These are phyloP conservation scores for Diplodia seriata DNA, from an alignment of 2,329 filamentous ascomycete genomes.

Conservation along the genomic window DNA sequence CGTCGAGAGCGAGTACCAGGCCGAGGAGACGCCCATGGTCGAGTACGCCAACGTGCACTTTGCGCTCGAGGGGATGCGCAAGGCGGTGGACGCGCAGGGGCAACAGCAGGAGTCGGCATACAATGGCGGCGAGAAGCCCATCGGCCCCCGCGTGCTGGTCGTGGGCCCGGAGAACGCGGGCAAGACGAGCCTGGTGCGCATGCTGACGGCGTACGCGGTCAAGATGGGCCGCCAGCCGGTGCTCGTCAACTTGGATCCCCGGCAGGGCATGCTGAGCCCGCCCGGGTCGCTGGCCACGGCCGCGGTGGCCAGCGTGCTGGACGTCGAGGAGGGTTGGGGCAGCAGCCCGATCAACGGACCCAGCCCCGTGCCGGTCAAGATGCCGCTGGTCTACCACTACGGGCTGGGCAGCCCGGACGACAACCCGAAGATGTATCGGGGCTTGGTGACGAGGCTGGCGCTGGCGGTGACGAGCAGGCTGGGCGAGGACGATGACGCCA, in stretches of 20 bases:
- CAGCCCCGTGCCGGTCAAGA: conserved; percentile 84
- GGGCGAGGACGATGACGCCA: conserved; percentile 74
- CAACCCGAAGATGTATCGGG: conserved; percentile 73
- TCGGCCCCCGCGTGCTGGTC: conserved; percentile 83
- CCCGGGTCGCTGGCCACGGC: conserved; percentile 83
- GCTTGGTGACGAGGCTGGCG: conserved; percentile 77
- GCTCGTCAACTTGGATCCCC: conserved; percentile 83
- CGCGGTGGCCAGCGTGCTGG: conserved; percentile 86
- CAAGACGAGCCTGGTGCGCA: conserved; percentile 82
- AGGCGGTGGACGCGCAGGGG: conserved; percentile 58
- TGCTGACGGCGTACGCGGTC: conserved; percentile 79
- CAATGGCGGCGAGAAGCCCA: conserved; percentile 38
- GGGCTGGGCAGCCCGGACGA: conserved; percentile 77
- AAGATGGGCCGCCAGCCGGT: conserved; percentile 76
- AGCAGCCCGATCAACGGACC: conserved; percentile 90
- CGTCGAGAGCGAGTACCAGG: conserved; percentile 70
- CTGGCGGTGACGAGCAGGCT: conserved; percentile 78
- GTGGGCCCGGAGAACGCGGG: conserved; percentile 79
- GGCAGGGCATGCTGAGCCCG: conserved; percentile 64
- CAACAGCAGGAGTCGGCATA: conserved; percentile 40
- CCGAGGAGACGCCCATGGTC: conserved; percentile 79
- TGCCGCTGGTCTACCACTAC: conserved; percentile 90
- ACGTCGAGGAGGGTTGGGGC: conserved; percentile 88
- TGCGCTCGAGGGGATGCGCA: conserved; percentile 72
- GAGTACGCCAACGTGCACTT: conserved; percentile 87